A percentile compares a stretch with the other conserved stretches of the same genome.
Evolutionary conservation across 495 filamentous ascomycete genomes (phyloP).

Genomic region (Trichocladium uniseriatum): DNA sequence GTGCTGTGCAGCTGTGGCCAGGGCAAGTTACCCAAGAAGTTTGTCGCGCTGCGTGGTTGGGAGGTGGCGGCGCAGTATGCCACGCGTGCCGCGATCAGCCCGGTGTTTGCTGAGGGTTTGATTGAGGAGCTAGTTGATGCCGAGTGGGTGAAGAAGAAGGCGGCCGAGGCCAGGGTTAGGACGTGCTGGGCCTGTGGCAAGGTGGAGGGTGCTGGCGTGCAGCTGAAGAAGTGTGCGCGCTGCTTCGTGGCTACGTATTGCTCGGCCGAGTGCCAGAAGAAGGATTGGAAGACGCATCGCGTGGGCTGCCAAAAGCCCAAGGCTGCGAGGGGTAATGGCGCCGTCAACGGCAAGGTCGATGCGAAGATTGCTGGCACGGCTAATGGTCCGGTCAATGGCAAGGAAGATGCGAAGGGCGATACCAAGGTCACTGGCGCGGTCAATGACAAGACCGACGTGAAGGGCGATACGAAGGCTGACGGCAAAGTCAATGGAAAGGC

Average conservation of each 20-base stretch:
- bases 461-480: no score
- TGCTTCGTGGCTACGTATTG: conserved; percentile 29
- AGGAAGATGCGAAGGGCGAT: no score
- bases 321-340: no score
- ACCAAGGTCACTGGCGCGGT: no score
- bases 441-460: no score
- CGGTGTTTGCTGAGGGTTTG: conserved; percentile 21
- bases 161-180: background rate
- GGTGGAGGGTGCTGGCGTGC: conserved; percentile 10
- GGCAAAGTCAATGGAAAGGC: no score
- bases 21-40: conserved; percentile 24
- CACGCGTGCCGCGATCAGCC: conserved; percentile 31
- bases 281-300: no score
- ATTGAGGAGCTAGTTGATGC: conserved; percentile 25
- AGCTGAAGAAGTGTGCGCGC: conserved; percentile 22
- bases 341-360: no score
- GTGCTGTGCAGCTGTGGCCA: conserved; percentile 32
- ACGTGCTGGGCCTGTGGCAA: conserved; percentile 25
- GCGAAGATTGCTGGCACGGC: no score
- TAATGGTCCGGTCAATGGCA: no score
- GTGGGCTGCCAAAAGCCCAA: no score
- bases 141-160: background rate
- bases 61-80: conserved; percentile 15
- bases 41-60: conserved; percentile 28
- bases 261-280: conserved; percentile 27